These are phyloP conservation scores for Cercophora samala DNA, from an alignment of 495 filamentous ascomycete species.

Conservation along the genomic window DNA sequence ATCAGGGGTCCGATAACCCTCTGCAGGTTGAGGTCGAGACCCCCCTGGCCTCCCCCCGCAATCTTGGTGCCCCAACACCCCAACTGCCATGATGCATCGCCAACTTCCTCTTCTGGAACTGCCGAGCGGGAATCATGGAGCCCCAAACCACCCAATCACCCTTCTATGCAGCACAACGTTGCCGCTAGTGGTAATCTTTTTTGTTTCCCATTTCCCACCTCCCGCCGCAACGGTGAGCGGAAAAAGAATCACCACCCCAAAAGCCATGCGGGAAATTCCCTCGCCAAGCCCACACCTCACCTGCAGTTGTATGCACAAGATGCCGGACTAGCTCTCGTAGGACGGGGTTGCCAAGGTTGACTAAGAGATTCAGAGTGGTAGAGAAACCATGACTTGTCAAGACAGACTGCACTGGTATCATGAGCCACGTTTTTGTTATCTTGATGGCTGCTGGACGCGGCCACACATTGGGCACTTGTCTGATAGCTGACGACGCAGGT, in stretches of 20 bases:
- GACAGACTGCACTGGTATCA: neutral
- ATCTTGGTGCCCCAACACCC: neutral
- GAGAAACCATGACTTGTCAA: neutral
- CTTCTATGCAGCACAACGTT: constrained; percentile 14
- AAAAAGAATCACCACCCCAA: neutral
- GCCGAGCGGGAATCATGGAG: constrained; percentile 13
- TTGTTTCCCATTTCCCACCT: constrained; percentile 1
- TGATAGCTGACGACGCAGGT: neutral
- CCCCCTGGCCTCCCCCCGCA: neutral
- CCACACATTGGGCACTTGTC: neutral
- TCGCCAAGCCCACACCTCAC: constrained; percentile 3
- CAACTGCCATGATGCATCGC: constrained; percentile 4
- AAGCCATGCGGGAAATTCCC: neutral
- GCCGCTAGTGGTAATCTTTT: neutral
- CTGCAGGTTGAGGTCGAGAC: constrained; percentile 8
- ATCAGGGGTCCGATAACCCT: constrained; percentile 12
- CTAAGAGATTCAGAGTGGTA: neutral
- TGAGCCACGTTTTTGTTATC: neutral
- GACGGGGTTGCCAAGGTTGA: neutral
- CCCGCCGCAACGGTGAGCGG: neutral
- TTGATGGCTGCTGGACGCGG: neutral
- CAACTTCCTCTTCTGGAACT: constrained; percentile 24
- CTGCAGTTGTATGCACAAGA: neutral
- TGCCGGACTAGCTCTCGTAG: neutral
- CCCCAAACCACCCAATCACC: constrained; percentile 17